Percentiles rank a stretch among this genome's conserved stretches.
Conservation (phyloP, 1,284 basidiomycete genomes). For the Ceratorhiza oryzae-sativae region DNA sequence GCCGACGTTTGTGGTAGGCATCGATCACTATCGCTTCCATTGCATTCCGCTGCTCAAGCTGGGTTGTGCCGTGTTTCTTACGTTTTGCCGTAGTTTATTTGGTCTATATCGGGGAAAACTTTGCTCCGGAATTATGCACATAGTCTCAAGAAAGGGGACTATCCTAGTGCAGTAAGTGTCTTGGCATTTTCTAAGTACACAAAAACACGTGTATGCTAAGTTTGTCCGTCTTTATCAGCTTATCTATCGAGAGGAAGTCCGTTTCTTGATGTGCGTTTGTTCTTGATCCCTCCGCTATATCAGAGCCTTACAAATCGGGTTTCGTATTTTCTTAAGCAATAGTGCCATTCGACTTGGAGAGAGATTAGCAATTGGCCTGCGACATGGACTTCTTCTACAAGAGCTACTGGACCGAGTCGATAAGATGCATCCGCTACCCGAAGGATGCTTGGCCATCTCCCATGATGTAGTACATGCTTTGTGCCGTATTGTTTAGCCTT, state of each 20-base stretch:
- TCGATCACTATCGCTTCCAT: background rate
- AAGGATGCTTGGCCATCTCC: conserved; percentile 33
- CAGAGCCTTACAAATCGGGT: background rate
- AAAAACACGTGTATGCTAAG: too few relatives aligned
- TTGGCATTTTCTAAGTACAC: too few relatives aligned
- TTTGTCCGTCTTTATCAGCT: too few relatives aligned
- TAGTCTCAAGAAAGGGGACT: conserved; percentile 28
- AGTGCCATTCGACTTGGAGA: conserved; percentile 35
- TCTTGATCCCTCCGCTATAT: background rate
- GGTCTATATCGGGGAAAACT: conserved; percentile 27
- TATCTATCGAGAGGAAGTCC: conserved; percentile 33
- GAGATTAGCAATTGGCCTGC: conserved; percentile 19
- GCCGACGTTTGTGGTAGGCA: conserved; percentile 30
- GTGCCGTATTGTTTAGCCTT: background rate
- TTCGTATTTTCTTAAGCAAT: conserved; percentile 19
- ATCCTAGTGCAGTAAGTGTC: conserved; percentile 14
- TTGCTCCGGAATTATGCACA: conserved; percentile 34
- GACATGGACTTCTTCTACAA: conserved; percentile 27
- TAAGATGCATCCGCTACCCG: conserved; percentile 31
- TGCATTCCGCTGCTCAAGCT: background rate
- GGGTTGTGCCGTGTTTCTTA: background rate
- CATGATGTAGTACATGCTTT: conserved; percentile 3
- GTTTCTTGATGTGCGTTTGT: conserved; percentile 20
- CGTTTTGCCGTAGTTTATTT: conserved; percentile 19
- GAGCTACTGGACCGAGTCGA: conserved; percentile 32